phyloP scores from a whole-genome alignment of 768 basidiomycete species.

The Suillus fuscotomentosus region DNA sequence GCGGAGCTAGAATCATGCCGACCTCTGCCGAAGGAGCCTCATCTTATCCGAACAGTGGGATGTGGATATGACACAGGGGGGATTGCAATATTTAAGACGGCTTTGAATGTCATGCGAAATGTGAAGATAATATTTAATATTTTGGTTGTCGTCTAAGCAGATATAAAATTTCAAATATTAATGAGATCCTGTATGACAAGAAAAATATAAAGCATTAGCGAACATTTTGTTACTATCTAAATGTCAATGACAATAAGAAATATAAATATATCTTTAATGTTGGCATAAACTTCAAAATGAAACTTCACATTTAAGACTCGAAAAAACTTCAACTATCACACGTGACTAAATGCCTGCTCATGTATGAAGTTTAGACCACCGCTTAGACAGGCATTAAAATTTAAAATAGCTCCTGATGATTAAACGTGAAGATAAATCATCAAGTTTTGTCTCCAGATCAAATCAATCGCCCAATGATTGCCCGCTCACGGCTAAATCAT shows the following conservation, averaged over 20 bases:
- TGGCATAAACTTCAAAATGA: background rate
- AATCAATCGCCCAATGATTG: background rate
- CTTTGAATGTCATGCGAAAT: too few relatives aligned
- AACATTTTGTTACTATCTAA: background rate
- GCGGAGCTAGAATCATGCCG: too few relatives aligned
- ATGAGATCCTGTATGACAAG: too few relatives aligned
- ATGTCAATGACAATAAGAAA: background rate
- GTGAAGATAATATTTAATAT: too few relatives aligned
- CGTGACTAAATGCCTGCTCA: background rate
- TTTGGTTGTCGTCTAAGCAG: too few relatives aligned
- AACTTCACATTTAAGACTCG: background rate
- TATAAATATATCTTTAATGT: background rate
- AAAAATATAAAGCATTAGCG: background rate
- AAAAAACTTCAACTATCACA: background rate
- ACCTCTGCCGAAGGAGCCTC: too few relatives aligned
- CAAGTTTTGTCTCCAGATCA: background rate
- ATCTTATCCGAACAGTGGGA: too few relatives aligned
- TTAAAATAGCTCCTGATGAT: background rate
- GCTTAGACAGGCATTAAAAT: background rate
- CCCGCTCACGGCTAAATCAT: background rate
- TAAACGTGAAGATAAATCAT: background rate
- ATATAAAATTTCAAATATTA: too few relatives aligned
- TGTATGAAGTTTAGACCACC: conserved; percentile 1
- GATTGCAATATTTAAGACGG: too few relatives aligned
- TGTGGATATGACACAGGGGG: too few relatives aligned